These are phyloP conservation scores for Talinum fruticosum DNA, from an alignment of 148 eudicot genomes.

Conservation along the genomic window DNA sequence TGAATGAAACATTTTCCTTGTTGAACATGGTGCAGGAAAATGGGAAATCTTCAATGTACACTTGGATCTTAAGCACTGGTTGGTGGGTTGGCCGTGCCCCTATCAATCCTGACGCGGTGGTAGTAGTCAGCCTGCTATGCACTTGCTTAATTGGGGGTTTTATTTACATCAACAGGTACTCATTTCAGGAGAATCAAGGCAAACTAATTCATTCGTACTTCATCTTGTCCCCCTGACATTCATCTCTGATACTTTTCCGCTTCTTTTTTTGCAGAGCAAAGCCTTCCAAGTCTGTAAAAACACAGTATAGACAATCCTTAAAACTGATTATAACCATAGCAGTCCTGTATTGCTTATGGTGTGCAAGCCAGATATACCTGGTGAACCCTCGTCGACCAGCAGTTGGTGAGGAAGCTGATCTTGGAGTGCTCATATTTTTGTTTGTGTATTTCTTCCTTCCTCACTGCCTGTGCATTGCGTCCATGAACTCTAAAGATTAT, in stretches of 20 bases:
- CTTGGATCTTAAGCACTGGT: slow-evolving; percentile 90
- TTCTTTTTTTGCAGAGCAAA: slow-evolving; percentile 46
- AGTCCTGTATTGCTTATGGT: slow-evolving; percentile 70
- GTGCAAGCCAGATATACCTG: slow-evolving; percentile 79
- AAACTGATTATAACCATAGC: slow-evolving; percentile 50
- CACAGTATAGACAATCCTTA: slow-evolving; percentile 43
- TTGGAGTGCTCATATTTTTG: slow-evolving; percentile 83
- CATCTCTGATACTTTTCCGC: background rate
- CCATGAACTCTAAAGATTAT: slow-evolving; percentile 62
- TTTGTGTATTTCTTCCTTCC: slow-evolving; percentile 66
- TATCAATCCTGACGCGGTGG: slow-evolving; percentile 74
- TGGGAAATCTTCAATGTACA: slow-evolving; percentile 74
- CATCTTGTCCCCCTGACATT: background rate
- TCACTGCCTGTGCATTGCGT: slow-evolving; percentile 63
- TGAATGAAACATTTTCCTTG: background rate
- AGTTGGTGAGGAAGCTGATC: slow-evolving; percentile 95
- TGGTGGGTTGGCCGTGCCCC: slow-evolving; percentile 89
- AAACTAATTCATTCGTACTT: background rate
- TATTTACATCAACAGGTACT: slow-evolving; percentile 72
- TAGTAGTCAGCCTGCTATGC: slow-evolving; percentile 63
- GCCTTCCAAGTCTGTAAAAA: slow-evolving; percentile 40
- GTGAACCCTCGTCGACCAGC: slow-evolving; percentile 78
- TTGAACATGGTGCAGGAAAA: slow-evolving; percentile 53
- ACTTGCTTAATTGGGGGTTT: slow-evolving; percentile 57
- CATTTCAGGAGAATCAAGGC: background rate